A percentile compares a stretch with the other conserved stretches of the same genome.
phyloP scores from a whole-genome alignment of 352 stramenopile genomes.

The Aphanomyces invadans region DNA sequence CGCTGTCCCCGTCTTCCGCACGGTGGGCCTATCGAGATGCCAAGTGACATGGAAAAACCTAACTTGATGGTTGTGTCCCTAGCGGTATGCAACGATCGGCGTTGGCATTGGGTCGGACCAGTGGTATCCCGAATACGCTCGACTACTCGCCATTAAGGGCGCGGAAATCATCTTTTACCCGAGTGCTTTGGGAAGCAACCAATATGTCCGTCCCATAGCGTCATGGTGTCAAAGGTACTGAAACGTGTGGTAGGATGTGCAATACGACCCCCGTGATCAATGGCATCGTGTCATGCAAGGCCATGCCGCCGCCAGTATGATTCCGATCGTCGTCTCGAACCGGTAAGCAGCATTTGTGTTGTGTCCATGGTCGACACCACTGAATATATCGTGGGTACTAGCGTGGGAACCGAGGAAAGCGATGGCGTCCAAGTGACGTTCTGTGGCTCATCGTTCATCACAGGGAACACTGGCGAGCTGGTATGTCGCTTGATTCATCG shows the following conservation, averaged over 20 bases:
- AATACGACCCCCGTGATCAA: conserved; percentile 80
- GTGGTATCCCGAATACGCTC: conserved; percentile 88
- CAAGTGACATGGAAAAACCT: neutral
- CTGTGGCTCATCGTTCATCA: conserved; percentile 89
- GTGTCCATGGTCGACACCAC: neutral
- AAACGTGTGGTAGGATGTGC: conserved; percentile 57
- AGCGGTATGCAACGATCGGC: conserved; percentile 82
- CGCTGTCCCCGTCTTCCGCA: conserved; percentile 85
- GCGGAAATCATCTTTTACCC: conserved; percentile 82
- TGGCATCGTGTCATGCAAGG: conserved; percentile 90
- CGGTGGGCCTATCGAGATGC: too few species aligned
- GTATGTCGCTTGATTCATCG: conserved; percentile 29
- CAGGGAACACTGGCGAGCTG: conserved; percentile 85
- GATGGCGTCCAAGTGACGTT: conserved; percentile 84
- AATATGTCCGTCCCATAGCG: conserved; percentile 35
- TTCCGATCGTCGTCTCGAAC: conserved; percentile 87
- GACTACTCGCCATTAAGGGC: conserved; percentile 79
- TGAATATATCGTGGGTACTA: too few species aligned
- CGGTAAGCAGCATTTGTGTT: conserved; percentile 28
- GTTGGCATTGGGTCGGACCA: conserved; percentile 89
- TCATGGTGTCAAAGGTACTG: conserved; percentile 30
- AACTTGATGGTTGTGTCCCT: neutral
- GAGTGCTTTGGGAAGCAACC: conserved; percentile 77
- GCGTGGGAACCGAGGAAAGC: conserved; percentile 68
- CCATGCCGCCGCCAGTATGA: conserved; percentile 83